These are phyloP conservation scores for Patellaria atrata DNA, from an alignment of 495 filamentous ascomycete species.

Conservation along the genomic window DNA sequence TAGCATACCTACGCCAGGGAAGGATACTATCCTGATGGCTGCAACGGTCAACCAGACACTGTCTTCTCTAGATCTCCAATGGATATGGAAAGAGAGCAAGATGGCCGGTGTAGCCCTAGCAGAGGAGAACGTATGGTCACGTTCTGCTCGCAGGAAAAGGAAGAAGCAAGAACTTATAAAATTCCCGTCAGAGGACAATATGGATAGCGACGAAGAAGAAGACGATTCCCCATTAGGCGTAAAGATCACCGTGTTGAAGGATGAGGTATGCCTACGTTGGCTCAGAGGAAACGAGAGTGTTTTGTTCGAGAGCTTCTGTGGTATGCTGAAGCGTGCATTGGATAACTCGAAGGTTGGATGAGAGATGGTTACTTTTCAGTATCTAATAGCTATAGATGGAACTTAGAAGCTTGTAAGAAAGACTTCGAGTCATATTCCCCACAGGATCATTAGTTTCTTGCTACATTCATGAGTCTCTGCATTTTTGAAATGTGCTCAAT, in stretches of 20 bases:
- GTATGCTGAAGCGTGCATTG: constrained; percentile 47
- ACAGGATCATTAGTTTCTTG: too few relatives aligned
- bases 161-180: constrained; percentile 25
- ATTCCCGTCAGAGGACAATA: too few relatives aligned
- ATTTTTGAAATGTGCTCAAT: too few relatives aligned
- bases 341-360: background rate
- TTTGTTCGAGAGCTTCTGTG: constrained; percentile 80
- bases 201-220: constrained; percentile 23
- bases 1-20: constrained; percentile 29
- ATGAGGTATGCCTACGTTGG: constrained; percentile 49
- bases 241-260: constrained; percentile 24
- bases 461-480: too few relatives aligned
- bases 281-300: constrained; percentile 56
- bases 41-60: constrained; percentile 31
- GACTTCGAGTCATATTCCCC: too few relatives aligned
- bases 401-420: too few relatives aligned
- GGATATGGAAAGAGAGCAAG: constrained; percentile 33
- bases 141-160: constrained; percentile 42
- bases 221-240: constrained; percentile 32
- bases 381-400: too few relatives aligned
- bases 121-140: constrained; percentile 58
- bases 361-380: too few relatives aligned
- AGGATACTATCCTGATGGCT: constrained; percentile 20
- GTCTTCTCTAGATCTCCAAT: constrained; percentile 34
- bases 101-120: constrained; percentile 40